phyloP scores from a whole-genome alignment of 441 rosid species.

The Erodium texanum region DNA sequence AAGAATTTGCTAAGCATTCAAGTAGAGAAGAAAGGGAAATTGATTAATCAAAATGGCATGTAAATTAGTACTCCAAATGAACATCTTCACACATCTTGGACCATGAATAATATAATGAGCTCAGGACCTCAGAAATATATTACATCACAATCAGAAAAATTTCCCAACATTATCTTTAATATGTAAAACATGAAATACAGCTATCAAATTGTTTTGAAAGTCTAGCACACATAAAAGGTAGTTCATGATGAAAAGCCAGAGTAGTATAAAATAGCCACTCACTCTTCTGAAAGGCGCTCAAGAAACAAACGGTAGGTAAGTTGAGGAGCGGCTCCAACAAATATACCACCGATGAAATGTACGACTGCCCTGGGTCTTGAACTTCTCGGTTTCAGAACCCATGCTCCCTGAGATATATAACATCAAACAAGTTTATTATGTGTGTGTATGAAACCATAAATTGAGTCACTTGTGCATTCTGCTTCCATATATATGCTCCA shows the following conservation, averaged over 20 bases:
- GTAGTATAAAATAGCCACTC: constrained; percentile 31
- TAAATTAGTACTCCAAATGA: background rate
- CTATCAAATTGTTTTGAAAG: background rate
- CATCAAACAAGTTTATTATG: background rate
- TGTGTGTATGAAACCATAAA: no score
- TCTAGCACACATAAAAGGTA: no score
- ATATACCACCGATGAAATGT: constrained; percentile 87
- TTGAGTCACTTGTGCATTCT: background rate
- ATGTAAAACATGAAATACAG: background rate
- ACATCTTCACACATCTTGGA: background rate
- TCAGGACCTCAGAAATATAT: background rate
- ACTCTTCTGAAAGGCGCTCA: constrained; percentile 84
- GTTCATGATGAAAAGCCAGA: no score
- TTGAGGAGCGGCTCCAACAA: constrained; percentile 98
- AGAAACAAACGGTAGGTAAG: constrained; percentile 88
- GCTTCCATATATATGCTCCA: background rate
- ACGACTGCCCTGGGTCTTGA: constrained; percentile 60
- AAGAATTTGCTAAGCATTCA: background rate
- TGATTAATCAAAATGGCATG: background rate
- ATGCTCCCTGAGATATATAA: constrained; percentile 54
- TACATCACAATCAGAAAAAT: background rate
- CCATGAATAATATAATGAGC: background rate
- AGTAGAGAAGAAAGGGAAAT: background rate
- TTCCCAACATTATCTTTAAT: background rate
- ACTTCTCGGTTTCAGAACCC: constrained; percentile 74